These are phyloP conservation scores for Sporothrix curviconia DNA, from an alignment of 2,329 filamentous ascomycete species.

Conservation along the genomic window DNA sequence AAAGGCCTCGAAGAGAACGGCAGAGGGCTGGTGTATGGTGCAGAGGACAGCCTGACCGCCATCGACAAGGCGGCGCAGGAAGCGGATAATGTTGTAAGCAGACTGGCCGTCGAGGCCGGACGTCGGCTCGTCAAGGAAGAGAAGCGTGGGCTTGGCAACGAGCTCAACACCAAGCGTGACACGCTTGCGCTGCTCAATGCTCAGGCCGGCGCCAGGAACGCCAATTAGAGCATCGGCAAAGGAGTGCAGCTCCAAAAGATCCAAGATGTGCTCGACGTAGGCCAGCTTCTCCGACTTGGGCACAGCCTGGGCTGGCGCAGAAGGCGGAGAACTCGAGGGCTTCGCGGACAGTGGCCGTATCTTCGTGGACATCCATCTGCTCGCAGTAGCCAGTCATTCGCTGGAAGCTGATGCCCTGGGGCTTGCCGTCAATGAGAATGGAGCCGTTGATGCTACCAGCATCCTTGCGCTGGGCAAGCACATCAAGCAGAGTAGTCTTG, in stretches of 20 bases:
- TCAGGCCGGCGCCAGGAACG: slow-evolving; percentile 33
- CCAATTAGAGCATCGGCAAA: slow-evolving; percentile 41
- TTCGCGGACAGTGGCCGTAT: slow-evolving; percentile 68
- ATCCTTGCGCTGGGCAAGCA: slow-evolving; percentile 71
- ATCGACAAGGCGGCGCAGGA: slow-evolving; percentile 59
- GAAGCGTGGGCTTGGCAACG: slow-evolving; percentile 52
- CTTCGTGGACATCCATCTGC: slow-evolving; percentile 74
- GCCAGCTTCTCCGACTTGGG: slow-evolving; percentile 61
- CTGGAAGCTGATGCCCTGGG: slow-evolving; percentile 26
- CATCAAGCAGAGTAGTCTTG: slow-evolving; percentile 80
- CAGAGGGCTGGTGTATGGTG: slow-evolving; percentile 66
- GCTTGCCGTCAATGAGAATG: slow-evolving; percentile 68
- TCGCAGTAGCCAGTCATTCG: slow-evolving; percentile 53
- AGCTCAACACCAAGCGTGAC: slow-evolving; percentile 57
- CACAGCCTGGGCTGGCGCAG: slow-evolving; percentile 63
- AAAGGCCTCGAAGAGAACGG: slow-evolving; percentile 59
- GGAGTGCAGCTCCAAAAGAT: slow-evolving; percentile 47
- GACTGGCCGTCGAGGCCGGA: slow-evolving; percentile 63
- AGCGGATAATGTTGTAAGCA: slow-evolving; percentile 58
- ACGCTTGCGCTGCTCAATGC: slow-evolving; percentile 47
- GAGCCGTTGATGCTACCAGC: slow-evolving; percentile 70
- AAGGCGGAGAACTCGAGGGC: slow-evolving; percentile 68
- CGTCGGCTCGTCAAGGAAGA: slow-evolving; percentile 59
- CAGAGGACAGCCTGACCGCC: slow-evolving; percentile 61
- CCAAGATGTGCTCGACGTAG: slow-evolving; percentile 74